These are phyloP conservation scores for Didymellaceae sp. DNA, from an alignment of 2,329 filamentous ascomycete genomes.

Conservation along the genomic window DNA sequence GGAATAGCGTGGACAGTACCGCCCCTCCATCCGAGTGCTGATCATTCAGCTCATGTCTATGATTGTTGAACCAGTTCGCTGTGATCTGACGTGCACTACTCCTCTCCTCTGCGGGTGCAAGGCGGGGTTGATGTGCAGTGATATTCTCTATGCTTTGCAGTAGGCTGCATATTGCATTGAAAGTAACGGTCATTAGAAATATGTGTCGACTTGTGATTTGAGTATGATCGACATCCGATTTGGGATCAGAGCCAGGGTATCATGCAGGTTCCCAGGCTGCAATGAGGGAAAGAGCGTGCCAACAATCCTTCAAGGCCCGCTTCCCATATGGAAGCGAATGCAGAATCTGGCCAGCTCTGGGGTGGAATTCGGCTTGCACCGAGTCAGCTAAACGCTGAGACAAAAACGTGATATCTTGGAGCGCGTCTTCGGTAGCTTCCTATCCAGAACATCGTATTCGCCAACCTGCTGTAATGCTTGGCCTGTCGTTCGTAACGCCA, in stretches of 20 bases:
- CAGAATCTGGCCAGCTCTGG: no score
- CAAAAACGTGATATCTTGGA: background rate
- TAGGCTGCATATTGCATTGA: slow-evolving; percentile 75
- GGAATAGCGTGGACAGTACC: slow-evolving; percentile 77
- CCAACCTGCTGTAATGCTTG: background rate
- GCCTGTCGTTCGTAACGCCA: background rate
- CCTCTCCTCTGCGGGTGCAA: slow-evolving; percentile 42
- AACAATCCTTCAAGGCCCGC: no score
- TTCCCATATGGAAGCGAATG: no score
- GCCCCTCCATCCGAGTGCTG: slow-evolving; percentile 65
- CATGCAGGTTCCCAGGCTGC: no score
- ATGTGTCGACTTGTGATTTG: background rate
- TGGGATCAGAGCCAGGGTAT: no score
- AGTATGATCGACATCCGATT: background rate
- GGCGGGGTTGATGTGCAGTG: slow-evolving; percentile 49
- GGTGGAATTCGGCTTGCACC: no score
- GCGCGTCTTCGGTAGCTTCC: background rate
- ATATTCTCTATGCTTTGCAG: slow-evolving; percentile 70
- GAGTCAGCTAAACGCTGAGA: background rate
- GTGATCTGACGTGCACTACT: slow-evolving; percentile 51
- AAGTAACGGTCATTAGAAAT: slow-evolving; percentile 67
- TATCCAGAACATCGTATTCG: background rate
- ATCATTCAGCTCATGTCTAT: slow-evolving; percentile 65
- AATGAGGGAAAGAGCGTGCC: no score
- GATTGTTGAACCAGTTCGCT: slow-evolving; percentile 70